Conservation (phyloP, 2,329 filamentous ascomycete species). For the Waltergamsia citrina region DNA sequence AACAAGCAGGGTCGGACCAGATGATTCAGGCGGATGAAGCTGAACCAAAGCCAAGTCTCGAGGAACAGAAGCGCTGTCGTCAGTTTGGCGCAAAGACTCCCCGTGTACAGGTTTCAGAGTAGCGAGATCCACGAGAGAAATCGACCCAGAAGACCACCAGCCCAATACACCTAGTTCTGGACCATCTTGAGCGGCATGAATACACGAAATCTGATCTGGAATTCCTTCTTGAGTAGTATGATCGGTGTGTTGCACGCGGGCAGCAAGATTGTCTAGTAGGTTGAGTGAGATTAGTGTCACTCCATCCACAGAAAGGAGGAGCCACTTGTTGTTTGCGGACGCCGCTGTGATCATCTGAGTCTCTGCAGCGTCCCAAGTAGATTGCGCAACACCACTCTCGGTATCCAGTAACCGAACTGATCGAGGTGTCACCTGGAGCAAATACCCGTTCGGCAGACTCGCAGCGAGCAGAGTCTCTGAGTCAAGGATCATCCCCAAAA, state of each 20-base stretch:
- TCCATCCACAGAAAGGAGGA: slow-evolving; percentile 70
- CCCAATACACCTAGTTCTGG: slow-evolving; percentile 66
- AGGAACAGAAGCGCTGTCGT: slow-evolving; percentile 69
- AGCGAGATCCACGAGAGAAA: slow-evolving; percentile 63
- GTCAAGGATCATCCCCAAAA: slow-evolving; percentile 59
- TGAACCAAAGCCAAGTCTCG: slow-evolving; percentile 73
- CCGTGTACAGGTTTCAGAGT: slow-evolving; percentile 57
- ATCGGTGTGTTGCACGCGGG: slow-evolving; percentile 50
- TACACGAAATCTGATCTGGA: slow-evolving; percentile 70
- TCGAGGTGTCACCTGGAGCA: slow-evolving; percentile 69
- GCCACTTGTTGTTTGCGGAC: slow-evolving; percentile 60
- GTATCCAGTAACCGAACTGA: slow-evolving; percentile 53
- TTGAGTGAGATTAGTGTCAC: slow-evolving; percentile 61
- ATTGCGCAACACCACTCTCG: slow-evolving; percentile 42
- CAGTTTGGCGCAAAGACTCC: slow-evolving; percentile 47
- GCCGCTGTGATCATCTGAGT: slow-evolving; percentile 63
- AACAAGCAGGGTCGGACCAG: slow-evolving; percentile 69
- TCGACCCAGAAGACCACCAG: slow-evolving; percentile 75
- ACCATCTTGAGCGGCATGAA: slow-evolving; percentile 61
- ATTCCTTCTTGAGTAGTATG: slow-evolving; percentile 27
- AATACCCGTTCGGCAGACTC: slow-evolving; percentile 51
- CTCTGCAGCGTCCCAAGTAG: slow-evolving; percentile 45
- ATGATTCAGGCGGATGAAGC: slow-evolving; percentile 51
- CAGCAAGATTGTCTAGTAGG: slow-evolving; percentile 46
- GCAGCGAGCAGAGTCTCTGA: slow-evolving; percentile 62